Base-by-base conservation (phyloP, 1,284 basidiomycete species). In the Irpex sp. region DNA sequence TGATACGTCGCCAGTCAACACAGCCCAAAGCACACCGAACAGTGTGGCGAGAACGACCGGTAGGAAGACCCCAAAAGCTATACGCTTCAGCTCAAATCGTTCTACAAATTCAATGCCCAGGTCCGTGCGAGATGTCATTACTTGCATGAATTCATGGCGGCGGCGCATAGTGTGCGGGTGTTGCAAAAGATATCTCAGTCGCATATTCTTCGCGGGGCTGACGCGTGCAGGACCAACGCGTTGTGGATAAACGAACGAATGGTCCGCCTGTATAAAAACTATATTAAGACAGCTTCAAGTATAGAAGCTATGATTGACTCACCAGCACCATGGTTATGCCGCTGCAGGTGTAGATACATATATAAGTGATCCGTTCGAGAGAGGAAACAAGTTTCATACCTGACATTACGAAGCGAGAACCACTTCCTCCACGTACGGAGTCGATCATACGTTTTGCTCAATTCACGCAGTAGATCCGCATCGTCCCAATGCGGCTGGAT, bases 101-200 rank as follows among this genome's bases (percentile, higher is more conserved):
- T 69, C 69, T 19, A 71, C 68, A 52, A 69, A 71, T 59, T 70
- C 68, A 38, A 70, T 62, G 17, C 69, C 66, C n/a, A 64, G 60
- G 31, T 64, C 68, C 5, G 66, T 15, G 1, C 58, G 59, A 38
- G 58, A 38, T 0, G 65, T 69, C 11, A 70, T 57, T 5, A 64
- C 67, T 19, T 58, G 61, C 66, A 69, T 66, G 44, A 68, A 65
- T 15, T 67, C 67, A 26, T 59, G 62, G 19, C 64, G 26, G 57
- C 65, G 66, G 17, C 57, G 58, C 65, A 70, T 60, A 36, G 40
- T 57, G 2, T 62, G 61, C 13, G 70, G 69, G 52, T 70, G 58
- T 17, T 58, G 37, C 34, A 70, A 66, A 5, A 66, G 62, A 34
- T 66, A 68, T 19, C 68, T 64, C 47, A 70, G 52, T 17, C 69